Conservation (phyloP, 352 stramenopile species). For the Phytopythium helicoides region DNA sequence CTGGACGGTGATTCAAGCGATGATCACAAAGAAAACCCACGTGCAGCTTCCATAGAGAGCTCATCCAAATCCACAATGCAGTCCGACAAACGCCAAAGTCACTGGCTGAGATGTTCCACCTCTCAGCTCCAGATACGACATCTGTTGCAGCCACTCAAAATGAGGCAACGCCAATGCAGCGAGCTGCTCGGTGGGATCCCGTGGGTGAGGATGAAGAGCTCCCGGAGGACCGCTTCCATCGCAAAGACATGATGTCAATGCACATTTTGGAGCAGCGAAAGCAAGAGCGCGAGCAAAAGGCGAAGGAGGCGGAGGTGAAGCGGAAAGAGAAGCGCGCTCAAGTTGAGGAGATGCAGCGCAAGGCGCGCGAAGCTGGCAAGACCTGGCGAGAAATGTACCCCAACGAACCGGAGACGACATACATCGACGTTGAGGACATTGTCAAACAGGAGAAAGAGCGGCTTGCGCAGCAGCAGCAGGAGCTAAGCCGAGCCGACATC, state of each 20-base stretch:
- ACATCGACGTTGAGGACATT: slow-evolving; percentile 75
- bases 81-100: slow-evolving; percentile 34
- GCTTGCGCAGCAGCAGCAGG: slow-evolving; percentile 25
- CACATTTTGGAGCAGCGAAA: slow-evolving; percentile 76
- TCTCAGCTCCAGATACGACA: slow-evolving; percentile 14
- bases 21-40: slow-evolving; percentile 1
- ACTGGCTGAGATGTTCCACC: slow-evolving; percentile 69
- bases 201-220: slow-evolving; percentile 76
- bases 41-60: neutral
- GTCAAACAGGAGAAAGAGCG: slow-evolving; percentile 42
- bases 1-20: slow-evolving; percentile 30
- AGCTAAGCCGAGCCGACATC: slow-evolving; percentile 16
- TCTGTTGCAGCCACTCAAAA: neutral
- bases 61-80: neutral
- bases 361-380: slow-evolving; percentile 54
- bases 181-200: slow-evolving; percentile 42
- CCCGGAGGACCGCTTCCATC: slow-evolving; percentile 75
- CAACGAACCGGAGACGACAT: slow-evolving; percentile 70
- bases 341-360: slow-evolving; percentile 50
- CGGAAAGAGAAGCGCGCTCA: slow-evolving; percentile 37
- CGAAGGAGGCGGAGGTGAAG: slow-evolving; percentile 53
- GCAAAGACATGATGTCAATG: slow-evolving; percentile 86
- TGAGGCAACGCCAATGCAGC: slow-evolving; percentile 4
- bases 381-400: slow-evolving; percentile 82
- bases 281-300: slow-evolving; percentile 57